phyloP scores from a whole-genome alignment of 352 stramenopile genomes.

The Globisporangium cylindrosporum region DNA sequence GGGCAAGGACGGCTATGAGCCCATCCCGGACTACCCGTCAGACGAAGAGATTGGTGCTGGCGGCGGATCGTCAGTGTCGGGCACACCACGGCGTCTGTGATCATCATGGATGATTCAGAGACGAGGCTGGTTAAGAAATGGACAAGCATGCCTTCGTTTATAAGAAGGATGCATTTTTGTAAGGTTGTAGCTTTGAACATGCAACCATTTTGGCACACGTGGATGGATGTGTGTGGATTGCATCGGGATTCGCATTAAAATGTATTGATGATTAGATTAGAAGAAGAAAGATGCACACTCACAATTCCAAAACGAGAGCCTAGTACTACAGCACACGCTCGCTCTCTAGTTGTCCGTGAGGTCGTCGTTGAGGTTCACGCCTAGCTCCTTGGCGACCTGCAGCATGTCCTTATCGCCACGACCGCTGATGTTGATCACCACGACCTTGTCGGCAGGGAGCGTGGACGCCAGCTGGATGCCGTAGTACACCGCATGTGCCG shows the following conservation, averaged over 20 bases:
- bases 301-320: not conserved
- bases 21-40: conserved; percentile 65
- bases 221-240: too few relatives aligned
- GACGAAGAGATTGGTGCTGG: conserved; percentile 38
- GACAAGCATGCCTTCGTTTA: not conserved
- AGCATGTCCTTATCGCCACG: conserved; percentile 99
- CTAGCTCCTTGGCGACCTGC: conserved; percentile 95
- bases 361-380: conserved; percentile 89
- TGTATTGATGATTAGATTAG: conserved; percentile 7
- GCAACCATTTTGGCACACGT: not conserved
- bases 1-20: conserved; percentile 71
- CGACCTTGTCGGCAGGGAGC: conserved; percentile 85
- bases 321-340: not conserved
- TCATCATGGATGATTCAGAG: not conserved
- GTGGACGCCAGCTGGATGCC: conserved; percentile 91
- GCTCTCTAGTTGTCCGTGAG: conserved; percentile 61
- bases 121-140: not conserved
- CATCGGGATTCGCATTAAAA: not conserved
- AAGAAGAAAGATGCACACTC: not conserved
- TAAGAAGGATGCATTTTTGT: not conserved
- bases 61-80: not conserved
- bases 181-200: conserved; percentile 1
- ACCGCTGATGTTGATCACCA: conserved; percentile 98
- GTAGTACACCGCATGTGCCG: conserved; percentile 94
- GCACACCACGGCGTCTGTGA: conserved; percentile 15